Percentiles rank a stretch among this genome's conserved stretches.
Conservation (phyloP, 2,329 filamentous ascomycete species). For the Monilinia aucupariae region DNA sequence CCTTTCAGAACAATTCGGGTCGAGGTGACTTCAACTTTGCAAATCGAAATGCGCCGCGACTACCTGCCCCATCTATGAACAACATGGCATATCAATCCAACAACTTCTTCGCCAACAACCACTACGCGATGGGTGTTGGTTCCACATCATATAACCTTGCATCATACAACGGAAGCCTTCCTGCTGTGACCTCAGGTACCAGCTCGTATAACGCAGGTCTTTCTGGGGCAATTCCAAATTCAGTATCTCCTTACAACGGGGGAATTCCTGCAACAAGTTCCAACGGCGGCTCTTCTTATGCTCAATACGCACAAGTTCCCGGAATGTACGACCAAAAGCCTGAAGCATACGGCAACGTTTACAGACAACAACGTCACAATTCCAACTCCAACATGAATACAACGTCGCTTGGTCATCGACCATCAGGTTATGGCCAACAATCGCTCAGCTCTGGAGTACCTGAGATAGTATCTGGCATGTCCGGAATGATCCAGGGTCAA, state of each 20-base stretch:
- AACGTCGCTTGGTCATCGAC: conserved; percentile 21
- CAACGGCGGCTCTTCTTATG: conserved; percentile 20
- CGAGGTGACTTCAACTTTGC: conserved; percentile 23
- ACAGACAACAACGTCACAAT: conserved; percentile 27
- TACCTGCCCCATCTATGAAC: conserved; percentile 28
- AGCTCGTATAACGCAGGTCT: conserved; percentile 11
- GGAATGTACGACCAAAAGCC: conserved; percentile 28
- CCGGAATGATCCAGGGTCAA: conserved; percentile 4
- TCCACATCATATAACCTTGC: conserved; percentile 20
- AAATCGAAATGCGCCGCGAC: conserved; percentile 27
- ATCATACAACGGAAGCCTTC: conserved; percentile 14
- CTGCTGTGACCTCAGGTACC: neutral
- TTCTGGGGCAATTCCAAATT: neutral
- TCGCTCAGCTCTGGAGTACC: conserved; percentile 3
- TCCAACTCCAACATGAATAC: conserved; percentile 27
- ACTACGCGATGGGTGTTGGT: conserved; percentile 24
- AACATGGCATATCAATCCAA: conserved; percentile 22
- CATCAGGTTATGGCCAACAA: conserved; percentile 25
- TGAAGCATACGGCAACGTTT: conserved; percentile 25
- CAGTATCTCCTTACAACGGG: conserved; percentile 17
- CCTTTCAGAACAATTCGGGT: neutral
- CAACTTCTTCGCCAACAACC: conserved; percentile 21
- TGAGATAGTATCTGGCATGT: conserved; percentile 1
- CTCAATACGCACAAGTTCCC: conserved; percentile 25
- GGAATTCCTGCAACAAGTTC: neutral